Base-by-base conservation (phyloP, 257 asterid species). In the Nicotiana undulata region DNA sequence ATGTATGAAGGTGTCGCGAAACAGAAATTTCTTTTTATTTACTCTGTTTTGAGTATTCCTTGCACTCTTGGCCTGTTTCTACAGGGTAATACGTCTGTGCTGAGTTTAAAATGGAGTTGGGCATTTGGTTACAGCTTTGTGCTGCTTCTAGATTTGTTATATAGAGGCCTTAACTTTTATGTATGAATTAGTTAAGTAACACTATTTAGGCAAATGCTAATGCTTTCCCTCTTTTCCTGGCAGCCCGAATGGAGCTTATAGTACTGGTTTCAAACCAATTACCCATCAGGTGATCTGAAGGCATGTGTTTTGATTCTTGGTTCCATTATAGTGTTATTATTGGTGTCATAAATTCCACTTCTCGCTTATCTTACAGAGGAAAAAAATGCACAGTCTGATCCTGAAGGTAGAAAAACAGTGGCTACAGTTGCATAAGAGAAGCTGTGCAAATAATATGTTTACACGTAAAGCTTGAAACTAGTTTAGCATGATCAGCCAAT, bases 231-330 rank as follows among this genome's bases (percentile, higher is more conserved):
- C 24, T 76, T 84, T n/a, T 66, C 61, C 79, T 85, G 59, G 88
- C 97, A 95, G 99, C 86, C 99, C 99, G 44, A 87, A 93, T 82
- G 98, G 99, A 86, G 99, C 99, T 79, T 95, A 95, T 86, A 95
- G 97, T 85, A 91, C 97, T 40, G 99, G 99, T 82, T 95, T 95
- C 90, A 91, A 89, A 81, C 99, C 99, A 86, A 95, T 95, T 83
- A 93, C 99, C 76, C 99, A 95, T 88, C 99, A 95, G 99, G 99
- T 95, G 92, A 93, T 84, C 79, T 82, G 84, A 88, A 88, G 91
- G 91, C 88, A 86, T 83, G 87, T 82, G 64, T 83, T 81, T 22
- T 65, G 22, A 68, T 81, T 85, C 44, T 82, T 37, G 78, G 60
- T 28, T 55, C 28, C 63, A 28, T 63, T 51, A 0, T 9, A 40